Percentiles rank a stretch among this genome's conserved stretches.
These are phyloP conservation scores for Pulveroboletus sp. DNA, from an alignment of 768 basidiomycete genomes.

Conservation along the genomic window DNA sequence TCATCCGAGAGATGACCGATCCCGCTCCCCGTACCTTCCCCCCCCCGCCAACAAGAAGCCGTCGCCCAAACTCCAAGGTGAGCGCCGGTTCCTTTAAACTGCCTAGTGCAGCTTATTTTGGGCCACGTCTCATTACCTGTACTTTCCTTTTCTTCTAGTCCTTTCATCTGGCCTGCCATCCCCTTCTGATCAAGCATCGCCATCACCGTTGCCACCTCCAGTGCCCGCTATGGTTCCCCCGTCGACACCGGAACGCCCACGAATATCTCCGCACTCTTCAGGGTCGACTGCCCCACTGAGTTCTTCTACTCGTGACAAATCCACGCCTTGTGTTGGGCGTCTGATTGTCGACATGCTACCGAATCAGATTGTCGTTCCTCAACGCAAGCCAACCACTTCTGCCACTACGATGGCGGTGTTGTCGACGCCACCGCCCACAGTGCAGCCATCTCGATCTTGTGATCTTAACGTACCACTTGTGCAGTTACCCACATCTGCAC, in stretches of 20 bases:
- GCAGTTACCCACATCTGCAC: conserved; percentile 21
- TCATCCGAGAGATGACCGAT: conserved; percentile 17
- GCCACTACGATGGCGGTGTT: not conserved
- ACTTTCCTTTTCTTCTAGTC: conserved; percentile 21
- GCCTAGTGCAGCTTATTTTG: conserved; percentile 10
- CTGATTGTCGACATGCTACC: conserved; percentile 61
- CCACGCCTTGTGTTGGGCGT: conserved; percentile 35
- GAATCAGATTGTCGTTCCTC: conserved; percentile 29
- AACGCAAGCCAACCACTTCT: conserved; percentile 8
- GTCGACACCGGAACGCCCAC: conserved; percentile 28
- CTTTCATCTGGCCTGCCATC: conserved; percentile 24
- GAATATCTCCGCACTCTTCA: conserved; percentile 21
- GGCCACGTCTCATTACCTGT: conserved; percentile 8
- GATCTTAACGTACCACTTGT: conserved; percentile 25
- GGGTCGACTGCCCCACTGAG: conserved; percentile 9
- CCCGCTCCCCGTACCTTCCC: conserved; percentile 26
- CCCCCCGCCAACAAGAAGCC: conserved; percentile 13
- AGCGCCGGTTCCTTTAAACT: conserved; percentile 12
- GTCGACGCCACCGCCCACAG: conserved; percentile 4
- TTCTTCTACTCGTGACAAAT: conserved; percentile 17
- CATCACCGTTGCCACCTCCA: conserved; percentile 25
- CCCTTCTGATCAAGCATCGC: conserved; percentile 27
- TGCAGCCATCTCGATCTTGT: conserved; percentile 9
- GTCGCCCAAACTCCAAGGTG: conserved; percentile 12
- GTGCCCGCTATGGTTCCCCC: conserved; percentile 13